phyloP scores from a whole-genome alignment of 1,139 yeast genomes.

The Schwanniomyces etchellsii region DNA sequence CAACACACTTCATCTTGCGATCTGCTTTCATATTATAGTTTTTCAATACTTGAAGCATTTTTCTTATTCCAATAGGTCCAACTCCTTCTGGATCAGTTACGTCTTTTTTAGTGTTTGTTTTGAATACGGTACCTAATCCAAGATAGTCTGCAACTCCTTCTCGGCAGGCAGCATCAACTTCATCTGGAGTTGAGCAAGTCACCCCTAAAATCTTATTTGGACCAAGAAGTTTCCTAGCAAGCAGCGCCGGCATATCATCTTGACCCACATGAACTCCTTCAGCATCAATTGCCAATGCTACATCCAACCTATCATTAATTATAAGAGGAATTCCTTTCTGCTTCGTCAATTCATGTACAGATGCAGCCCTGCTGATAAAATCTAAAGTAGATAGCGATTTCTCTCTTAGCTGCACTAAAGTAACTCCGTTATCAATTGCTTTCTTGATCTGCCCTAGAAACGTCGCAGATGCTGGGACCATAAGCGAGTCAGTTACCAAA shows the following conservation, averaged over 20 bases:
- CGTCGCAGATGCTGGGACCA: constrained; percentile 62
- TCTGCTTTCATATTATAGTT: constrained; percentile 16
- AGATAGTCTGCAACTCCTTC: constrained; percentile 67
- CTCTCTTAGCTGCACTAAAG: constrained; percentile 81
- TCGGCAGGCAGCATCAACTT: constrained; percentile 50
- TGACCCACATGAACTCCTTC: constrained; percentile 96
- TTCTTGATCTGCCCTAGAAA: constrained; percentile 55
- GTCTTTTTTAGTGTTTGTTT: constrained; percentile 65
- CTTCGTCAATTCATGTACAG: constrained; percentile 58
- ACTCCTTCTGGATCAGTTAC: constrained; percentile 35
- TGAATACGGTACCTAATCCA: constrained; percentile 81
- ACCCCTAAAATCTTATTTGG: constrained; percentile 75
- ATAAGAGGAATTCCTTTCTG: constrained; percentile 65
- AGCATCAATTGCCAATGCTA: constrained; percentile 84
- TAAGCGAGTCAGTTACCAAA: constrained; percentile 75
- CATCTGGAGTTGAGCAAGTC: constrained; percentile 57
- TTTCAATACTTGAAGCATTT: constrained; percentile 46
- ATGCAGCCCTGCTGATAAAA: constrained; percentile 57
- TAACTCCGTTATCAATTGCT: constrained; percentile 68
- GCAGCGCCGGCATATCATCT: constrained; percentile 69
- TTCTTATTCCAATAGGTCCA: constrained; percentile 67
- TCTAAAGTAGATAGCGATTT: constrained; percentile 64
- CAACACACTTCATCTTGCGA: constrained; percentile 51
- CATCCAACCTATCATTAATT: constrained; percentile 84
- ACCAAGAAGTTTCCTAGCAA: constrained; percentile 63